Evolutionary conservation across 192 early-diverging fungal species (phyloP).

Genomic region (Gigaspora rosea): DNA sequence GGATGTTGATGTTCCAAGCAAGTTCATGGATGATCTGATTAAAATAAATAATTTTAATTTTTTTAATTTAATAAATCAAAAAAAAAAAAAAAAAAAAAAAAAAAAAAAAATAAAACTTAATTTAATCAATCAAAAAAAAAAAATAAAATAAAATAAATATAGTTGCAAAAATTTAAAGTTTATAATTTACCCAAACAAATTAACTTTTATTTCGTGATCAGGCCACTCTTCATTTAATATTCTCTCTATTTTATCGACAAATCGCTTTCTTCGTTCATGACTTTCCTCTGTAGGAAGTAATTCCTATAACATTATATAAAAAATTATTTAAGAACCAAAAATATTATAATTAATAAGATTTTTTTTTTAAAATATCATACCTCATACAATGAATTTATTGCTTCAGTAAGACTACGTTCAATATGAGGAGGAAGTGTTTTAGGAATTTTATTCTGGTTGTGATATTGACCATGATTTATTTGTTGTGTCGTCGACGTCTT

Average conservation of each 20-base stretch:
- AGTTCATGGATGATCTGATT: slow-evolving; percentile 81
- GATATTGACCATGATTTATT: too few species aligned
- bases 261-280: slow-evolving; percentile 58
- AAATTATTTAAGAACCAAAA: neutral
- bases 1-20: slow-evolving; percentile 76
- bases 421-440: too few species aligned
- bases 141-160: too few species aligned
- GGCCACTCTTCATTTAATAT: slow-evolving; percentile 86
- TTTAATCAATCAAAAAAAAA: neutral
- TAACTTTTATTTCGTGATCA: slow-evolving; percentile 68
- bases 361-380: neutral
- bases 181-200: slow-evolving; percentile 82
- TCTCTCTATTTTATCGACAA: slow-evolving; percentile 79
- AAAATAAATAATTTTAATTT: slow-evolving; percentile 1
- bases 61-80: neutral
- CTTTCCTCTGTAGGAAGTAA: slow-evolving; percentile 5
- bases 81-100: neutral
- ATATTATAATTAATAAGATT: neutral
- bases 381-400: neutral
- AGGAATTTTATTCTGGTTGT: too few species aligned
- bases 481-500: too few species aligned
- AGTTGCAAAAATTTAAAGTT: neutral
- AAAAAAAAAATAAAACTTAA: slow-evolving; percentile 5
- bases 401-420: too few species aligned
- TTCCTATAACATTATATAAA: neutral